These are phyloP conservation scores for Coniosporium tulheliwenetii DNA, from an alignment of 2,329 filamentous ascomycete genomes.

Conservation along the genomic window DNA sequence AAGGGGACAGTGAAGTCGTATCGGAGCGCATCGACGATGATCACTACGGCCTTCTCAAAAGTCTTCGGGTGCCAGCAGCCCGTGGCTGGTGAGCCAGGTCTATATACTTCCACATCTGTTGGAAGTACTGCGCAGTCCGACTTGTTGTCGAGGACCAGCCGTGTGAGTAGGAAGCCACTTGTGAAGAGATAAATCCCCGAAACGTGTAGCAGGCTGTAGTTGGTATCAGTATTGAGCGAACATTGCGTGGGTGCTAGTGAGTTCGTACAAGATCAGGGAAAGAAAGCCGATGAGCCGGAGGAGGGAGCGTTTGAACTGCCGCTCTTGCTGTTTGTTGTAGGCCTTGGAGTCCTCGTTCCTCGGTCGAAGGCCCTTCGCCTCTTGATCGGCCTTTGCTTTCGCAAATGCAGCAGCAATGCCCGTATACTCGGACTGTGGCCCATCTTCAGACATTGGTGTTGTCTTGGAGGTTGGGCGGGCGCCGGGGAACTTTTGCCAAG, in stretches of 20 bases:
- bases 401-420: slow-evolving; percentile 19
- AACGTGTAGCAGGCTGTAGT: slow-evolving; percentile 50
- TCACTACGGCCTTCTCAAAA: slow-evolving; percentile 80
- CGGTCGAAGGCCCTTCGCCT: slow-evolving; percentile 13
- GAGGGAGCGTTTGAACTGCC: slow-evolving; percentile 38
- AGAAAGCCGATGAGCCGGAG: slow-evolving; percentile 48
- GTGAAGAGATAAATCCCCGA: slow-evolving; percentile 84
- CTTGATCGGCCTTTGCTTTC: slow-evolving; percentile 17
- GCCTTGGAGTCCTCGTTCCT: slow-evolving; percentile 13
- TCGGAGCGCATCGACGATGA: slow-evolving; percentile 83
- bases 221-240: background rate
- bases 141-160: slow-evolving; percentile 63
- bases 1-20: slow-evolving; percentile 94
- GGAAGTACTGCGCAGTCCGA: slow-evolving; percentile 65
- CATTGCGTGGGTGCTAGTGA: background rate
- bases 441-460: background rate
- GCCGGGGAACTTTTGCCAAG: slow-evolving; percentile 1
- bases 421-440: slow-evolving; percentile 14
- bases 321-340: slow-evolving; percentile 24
- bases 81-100: slow-evolving; percentile 27
- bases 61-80: slow-evolving; percentile 96
- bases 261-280: slow-evolving; percentile 43
- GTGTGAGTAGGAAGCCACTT: slow-evolving; percentile 82
- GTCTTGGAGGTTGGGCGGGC: background rate
- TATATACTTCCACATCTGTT: slow-evolving; percentile 13